phyloP scores from a whole-genome alignment of 225 moss, liverwort and hornwort species.

The Marchantia paleacea region DNA sequence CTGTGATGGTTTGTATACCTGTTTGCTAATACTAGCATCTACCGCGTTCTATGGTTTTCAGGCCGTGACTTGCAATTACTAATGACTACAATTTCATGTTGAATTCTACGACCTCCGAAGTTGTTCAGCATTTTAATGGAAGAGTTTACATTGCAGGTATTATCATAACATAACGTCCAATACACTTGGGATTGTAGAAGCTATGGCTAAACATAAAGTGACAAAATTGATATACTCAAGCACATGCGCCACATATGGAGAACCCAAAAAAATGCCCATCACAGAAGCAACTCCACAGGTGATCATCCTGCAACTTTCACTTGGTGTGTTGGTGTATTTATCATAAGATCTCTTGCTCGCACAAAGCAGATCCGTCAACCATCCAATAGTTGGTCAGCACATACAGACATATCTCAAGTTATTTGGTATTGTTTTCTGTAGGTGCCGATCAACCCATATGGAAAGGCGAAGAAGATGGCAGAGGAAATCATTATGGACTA shows the following conservation, averaged over 20 bases:
- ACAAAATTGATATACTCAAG: conserved; percentile 66
- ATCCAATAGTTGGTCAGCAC: too few relatives aligned
- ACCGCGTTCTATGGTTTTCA: too few relatives aligned
- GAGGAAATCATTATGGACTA: conserved; percentile 75
- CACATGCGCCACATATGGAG: conserved; percentile 77
- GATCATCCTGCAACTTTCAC: background rate
- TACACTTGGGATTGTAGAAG: conserved; percentile 60
- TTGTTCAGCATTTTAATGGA: background rate
- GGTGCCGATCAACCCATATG: conserved; percentile 79
- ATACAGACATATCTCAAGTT: too few relatives aligned
- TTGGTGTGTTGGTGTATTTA: background rate
- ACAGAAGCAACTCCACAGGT: conserved; percentile 66
- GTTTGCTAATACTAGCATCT: too few relatives aligned
- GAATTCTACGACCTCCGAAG: too few relatives aligned
- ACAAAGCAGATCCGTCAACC: too few relatives aligned
- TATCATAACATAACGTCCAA: conserved; percentile 77
- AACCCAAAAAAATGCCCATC: conserved; percentile 69
- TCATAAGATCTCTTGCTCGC: background rate
- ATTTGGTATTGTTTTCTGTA: conserved; percentile 1
- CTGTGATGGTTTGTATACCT: too few relatives aligned
- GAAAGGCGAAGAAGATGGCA: conserved; percentile 83
- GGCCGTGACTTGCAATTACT: too few relatives aligned
- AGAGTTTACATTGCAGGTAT: conserved; percentile 38
- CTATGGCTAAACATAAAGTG: conserved; percentile 64
- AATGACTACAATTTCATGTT: too few relatives aligned